Evolutionary conservation across 23 red algal genomes (phyloP).

Genomic region (Gracilariopsis chorda): DNA sequence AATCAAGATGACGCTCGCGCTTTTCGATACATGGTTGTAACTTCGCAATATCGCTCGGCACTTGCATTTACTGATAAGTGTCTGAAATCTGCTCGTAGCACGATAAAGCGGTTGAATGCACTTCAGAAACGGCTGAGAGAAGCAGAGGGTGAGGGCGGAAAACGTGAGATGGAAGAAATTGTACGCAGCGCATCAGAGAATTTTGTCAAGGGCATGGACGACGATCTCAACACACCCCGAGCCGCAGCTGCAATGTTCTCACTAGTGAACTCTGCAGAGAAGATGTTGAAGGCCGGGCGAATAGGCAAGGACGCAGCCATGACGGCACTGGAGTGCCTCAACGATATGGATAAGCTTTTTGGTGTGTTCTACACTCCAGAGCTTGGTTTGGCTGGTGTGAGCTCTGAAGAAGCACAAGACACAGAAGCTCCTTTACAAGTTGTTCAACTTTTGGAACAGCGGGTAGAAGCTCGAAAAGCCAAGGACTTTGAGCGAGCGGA

Average conservation of each 20-base stretch:
- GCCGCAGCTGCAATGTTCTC: conserved; percentile 88
- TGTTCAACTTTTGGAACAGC: conserved; percentile 33
- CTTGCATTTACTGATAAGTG: conserved; percentile 75
- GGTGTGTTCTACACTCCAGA: conserved; percentile 86
- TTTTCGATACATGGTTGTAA: conserved; percentile 85
- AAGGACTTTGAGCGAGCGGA: conserved; percentile 86
- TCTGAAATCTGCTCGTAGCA: conserved; percentile 63
- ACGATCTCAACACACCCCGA: conserved; percentile 96
- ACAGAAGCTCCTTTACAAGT: conserved; percentile 21
- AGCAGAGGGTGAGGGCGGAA: neutral
- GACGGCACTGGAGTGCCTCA: conserved; percentile 35
- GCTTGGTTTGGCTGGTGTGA: neutral
- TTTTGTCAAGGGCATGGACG: conserved; percentile 80
- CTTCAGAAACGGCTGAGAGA: conserved; percentile 54
- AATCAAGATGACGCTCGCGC: conserved; percentile 70
- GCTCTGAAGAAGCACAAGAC: neutral
- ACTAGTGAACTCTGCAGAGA: conserved; percentile 62
- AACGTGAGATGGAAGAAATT: neutral
- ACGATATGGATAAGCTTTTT: conserved; percentile 74
- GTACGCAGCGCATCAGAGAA: neutral
- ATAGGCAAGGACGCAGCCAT: neutral
- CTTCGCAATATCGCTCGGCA: conserved; percentile 91
- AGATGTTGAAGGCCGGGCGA: conserved; percentile 7
- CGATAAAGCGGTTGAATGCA: conserved; percentile 79
- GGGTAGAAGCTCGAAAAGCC: conserved; percentile 57